Conservation (phyloP, 768 basidiomycete genomes). For the Lactarius pseudohatsudake region DNA sequence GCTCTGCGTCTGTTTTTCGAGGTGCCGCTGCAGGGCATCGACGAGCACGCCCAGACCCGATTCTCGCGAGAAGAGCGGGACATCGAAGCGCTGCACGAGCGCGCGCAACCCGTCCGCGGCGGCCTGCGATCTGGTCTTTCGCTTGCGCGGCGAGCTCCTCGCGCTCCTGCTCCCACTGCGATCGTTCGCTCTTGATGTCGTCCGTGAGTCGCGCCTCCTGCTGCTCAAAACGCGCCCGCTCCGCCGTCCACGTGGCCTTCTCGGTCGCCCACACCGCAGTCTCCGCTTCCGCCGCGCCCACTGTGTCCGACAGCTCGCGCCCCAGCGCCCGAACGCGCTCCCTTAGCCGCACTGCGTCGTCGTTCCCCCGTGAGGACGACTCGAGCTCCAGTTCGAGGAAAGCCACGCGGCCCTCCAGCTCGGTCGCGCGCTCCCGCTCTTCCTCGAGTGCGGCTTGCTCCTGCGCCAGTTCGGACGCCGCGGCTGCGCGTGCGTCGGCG, state of each 20-base stretch:
- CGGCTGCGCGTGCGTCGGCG: not conserved
- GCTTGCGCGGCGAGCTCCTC: conserved; percentile 47
- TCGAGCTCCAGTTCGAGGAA: conserved; percentile 49
- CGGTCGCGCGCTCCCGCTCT: conserved; percentile 23
- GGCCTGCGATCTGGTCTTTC: conserved; percentile 51
- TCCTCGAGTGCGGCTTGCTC: conserved; percentile 11
- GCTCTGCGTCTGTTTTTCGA: conserved; percentile 40
- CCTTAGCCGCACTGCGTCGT: not conserved
- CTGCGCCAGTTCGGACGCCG: conserved; percentile 8
- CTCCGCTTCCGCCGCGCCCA: conserved; percentile 6
- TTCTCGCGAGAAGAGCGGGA: conserved; percentile 47
- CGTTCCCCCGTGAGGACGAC: conserved; percentile 51
- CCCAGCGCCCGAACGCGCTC: conserved; percentile 21
- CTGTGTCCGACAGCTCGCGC: not conserved
- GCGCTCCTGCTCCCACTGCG: conserved; percentile 49
- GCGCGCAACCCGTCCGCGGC: conserved; percentile 47
- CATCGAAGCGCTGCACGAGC: conserved; percentile 56
- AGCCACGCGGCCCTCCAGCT: conserved; percentile 39
- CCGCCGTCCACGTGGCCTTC: conserved; percentile 39
- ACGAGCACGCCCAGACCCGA: conserved; percentile 32
- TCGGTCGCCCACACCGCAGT: conserved; percentile 11
- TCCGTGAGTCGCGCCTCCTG: conserved; percentile 45
- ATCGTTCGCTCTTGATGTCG: conserved; percentile 52
- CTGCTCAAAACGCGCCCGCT: conserved; percentile 42
- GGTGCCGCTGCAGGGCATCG: conserved; percentile 33